phyloP scores from a whole-genome alignment of 257 asterid genomes.

The Perilla frutescens region DNA sequence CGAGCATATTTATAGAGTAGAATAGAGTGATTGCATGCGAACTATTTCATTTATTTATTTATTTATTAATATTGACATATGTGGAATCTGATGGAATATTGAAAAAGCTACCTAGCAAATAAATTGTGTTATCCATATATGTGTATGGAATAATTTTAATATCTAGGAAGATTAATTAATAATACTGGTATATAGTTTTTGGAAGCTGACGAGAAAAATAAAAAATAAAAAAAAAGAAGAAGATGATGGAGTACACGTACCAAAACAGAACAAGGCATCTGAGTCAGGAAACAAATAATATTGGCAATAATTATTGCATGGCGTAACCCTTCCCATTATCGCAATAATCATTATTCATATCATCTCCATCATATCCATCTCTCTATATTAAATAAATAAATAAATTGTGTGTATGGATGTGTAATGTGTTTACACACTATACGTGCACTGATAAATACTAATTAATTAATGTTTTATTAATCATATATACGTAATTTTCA shows the following conservation, averaged over 20 bases:
- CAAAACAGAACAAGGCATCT: conserved; percentile 48
- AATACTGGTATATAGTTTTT: conserved; percentile 6
- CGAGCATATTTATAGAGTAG: conserved; percentile 39
- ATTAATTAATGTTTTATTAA: no score
- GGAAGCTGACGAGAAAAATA: conserved; percentile 49
- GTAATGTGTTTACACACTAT: no score
- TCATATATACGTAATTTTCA: no score
- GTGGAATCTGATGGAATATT: conserved; percentile 48
- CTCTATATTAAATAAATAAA: no score
- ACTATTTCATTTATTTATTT: no score
- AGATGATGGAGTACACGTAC: conserved; percentile 54
- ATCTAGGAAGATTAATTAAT: no score
- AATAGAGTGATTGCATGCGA: neutral
- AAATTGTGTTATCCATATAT: conserved; percentile 39
- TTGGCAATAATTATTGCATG: conserved; percentile 29
- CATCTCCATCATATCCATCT: no score
- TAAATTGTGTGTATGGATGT: no score
- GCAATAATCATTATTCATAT: conserved; percentile 15
- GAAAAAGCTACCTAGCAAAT: neutral
- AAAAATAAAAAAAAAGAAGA: neutral
- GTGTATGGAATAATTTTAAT: neutral
- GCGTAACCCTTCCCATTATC: conserved; percentile 43
- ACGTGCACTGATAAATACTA: no score
- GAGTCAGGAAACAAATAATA: conserved; percentile 52
- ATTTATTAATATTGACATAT: neutral